phyloP scores from a whole-genome alignment of 2,329 filamentous ascomycete species.

The Neofusicoccum umdonicola region DNA sequence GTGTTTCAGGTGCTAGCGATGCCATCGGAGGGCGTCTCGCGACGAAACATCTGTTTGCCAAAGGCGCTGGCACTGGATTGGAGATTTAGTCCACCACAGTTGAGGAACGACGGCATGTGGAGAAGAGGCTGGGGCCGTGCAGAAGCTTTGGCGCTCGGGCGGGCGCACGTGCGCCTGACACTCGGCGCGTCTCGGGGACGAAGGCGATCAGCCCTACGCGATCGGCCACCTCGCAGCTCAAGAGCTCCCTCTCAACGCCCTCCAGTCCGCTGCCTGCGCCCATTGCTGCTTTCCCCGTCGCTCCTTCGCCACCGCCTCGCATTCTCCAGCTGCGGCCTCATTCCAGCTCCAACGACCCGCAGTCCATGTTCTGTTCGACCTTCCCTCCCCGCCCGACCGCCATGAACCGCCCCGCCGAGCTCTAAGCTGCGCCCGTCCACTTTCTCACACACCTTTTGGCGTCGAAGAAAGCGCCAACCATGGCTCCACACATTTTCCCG shows the following conservation, averaged over 20 bases:
- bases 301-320: no score
- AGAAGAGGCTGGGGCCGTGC: not conserved
- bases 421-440: constrained; percentile 2
- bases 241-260: not conserved
- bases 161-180: not conserved
- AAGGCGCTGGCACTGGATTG: no score
- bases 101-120: not conserved
- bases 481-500: constrained; percentile 36
- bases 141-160: not conserved
- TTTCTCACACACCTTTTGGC: not conserved
- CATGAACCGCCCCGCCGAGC: not conserved
- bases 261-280: not conserved
- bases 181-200: not conserved
- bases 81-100: no score
- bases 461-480: not conserved
- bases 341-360: not conserved
- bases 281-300: not conserved
- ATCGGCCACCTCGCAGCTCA: constrained; percentile 9
- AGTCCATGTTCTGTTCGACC: not conserved
- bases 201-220: not conserved
- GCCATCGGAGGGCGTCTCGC: no score
- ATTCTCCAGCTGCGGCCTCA: not conserved
- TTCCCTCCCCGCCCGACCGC: not conserved
- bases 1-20: no score
- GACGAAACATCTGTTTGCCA: no score